Evolutionary conservation across 148 eudicot genomes (phyloP).

Genomic region (Arbutus unedo): DNA sequence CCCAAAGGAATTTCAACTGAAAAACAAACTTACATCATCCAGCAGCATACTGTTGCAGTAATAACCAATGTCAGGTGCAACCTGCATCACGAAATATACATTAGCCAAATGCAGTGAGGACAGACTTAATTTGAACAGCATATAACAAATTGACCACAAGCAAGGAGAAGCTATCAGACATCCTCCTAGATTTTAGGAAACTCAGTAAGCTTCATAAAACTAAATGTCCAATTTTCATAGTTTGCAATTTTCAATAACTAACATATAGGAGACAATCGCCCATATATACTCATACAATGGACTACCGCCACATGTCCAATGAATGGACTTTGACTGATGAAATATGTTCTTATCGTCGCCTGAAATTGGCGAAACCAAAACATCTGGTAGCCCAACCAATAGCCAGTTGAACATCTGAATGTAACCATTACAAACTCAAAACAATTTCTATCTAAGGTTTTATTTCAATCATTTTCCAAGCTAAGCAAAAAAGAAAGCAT

Average conservation of each 20-base stretch:
- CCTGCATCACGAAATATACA: constrained; percentile 48
- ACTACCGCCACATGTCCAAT: background rate
- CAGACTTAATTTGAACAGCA: background rate
- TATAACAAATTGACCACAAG: background rate
- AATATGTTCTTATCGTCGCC: background rate
- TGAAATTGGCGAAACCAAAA: background rate
- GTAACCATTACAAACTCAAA: background rate
- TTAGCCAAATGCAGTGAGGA: background rate
- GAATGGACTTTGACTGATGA: background rate
- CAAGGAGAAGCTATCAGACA: background rate
- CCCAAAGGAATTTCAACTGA: background rate
- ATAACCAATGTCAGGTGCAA: constrained; percentile 72
- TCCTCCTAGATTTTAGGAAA: constrained; percentile 8
- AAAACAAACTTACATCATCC: constrained; percentile 88
- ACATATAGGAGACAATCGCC: background rate
- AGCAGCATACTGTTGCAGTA: constrained; percentile 92
- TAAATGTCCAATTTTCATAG: background rate
- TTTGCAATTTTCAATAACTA: background rate
- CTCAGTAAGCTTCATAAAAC: background rate
- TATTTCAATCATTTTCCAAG: background rate
- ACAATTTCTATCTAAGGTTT: background rate
- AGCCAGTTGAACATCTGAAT: background rate
- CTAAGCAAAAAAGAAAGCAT: background rate
- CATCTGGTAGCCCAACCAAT: background rate
- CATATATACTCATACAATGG: background rate